These are phyloP conservation scores for Guillardia theta DNA, from an alignment of 78 protist genomes.

Conservation along the genomic window DNA sequence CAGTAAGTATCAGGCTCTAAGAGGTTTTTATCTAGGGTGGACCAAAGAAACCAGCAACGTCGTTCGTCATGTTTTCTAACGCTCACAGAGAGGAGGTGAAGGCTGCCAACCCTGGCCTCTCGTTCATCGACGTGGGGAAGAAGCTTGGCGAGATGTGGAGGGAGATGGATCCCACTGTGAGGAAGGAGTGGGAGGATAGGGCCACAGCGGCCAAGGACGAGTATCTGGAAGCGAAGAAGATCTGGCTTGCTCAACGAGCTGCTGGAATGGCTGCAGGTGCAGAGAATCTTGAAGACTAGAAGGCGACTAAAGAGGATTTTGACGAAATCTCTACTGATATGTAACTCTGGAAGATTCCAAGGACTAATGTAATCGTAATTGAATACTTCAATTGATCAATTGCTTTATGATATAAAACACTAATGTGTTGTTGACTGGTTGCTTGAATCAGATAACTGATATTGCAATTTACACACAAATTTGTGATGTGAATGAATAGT, in stretches of 20 bases:
- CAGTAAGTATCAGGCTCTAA: not conserved
- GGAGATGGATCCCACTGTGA: not conserved
- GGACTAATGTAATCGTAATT: too few relatives aligned
- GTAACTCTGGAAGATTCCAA: too few relatives aligned
- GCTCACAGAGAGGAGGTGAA: not conserved
- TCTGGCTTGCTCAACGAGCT: not conserved
- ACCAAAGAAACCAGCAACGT: not conserved
- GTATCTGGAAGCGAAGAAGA: not conserved
- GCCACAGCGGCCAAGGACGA: not conserved
- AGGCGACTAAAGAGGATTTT: too few relatives aligned
- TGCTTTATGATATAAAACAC: too few relatives aligned
- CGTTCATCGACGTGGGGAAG: not conserved
- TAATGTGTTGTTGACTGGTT: too few relatives aligned
- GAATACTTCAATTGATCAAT: too few relatives aligned
- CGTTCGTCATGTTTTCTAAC: not conserved
- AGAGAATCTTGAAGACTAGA: too few relatives aligned
- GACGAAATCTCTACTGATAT: too few relatives aligned
- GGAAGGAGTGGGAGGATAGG: not conserved
- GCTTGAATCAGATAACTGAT: too few relatives aligned
- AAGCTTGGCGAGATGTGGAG: conserved; percentile 8
- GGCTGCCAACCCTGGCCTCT: not conserved
- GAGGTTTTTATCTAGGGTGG: not conserved
- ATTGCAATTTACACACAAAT: too few relatives aligned
- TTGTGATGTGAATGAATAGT: too few relatives aligned
- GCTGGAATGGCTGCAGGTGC: not conserved